Evolutionary conservation across 176 grass and related monocot genomes (phyloP).

Genomic region (Alopecurus myosuroides): DNA sequence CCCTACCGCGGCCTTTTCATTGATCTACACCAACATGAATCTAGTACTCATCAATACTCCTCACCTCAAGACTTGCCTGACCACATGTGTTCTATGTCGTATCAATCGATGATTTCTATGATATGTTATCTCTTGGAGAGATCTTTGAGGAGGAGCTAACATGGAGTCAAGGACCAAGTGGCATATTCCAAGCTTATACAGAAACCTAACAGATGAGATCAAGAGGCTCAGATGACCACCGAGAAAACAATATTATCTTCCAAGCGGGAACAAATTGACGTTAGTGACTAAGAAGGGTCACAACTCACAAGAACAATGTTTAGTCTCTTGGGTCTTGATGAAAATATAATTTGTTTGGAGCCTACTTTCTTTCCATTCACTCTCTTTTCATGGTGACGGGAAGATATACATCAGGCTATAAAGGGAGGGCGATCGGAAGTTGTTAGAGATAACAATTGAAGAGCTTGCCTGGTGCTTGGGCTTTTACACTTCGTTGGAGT

Average conservation of each 20-base stretch:
- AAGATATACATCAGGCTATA: not conserved
- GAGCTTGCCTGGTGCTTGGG: not conserved
- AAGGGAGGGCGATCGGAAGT: not conserved
- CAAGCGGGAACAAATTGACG: not conserved
- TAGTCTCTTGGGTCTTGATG: not conserved
- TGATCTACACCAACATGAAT: too few relatives aligned
- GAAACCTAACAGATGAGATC: conserved; percentile 36
- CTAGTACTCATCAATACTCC: too few relatives aligned
- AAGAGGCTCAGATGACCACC: conserved; percentile 21
- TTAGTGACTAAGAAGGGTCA: conserved; percentile 26
- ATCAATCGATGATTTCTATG: too few relatives aligned
- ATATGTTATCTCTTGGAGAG: conserved; percentile 5
- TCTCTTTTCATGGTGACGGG: not conserved
- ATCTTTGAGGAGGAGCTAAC: not conserved
- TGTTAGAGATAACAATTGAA: not conserved
- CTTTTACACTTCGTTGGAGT: not conserved
- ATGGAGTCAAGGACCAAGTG: conserved; percentile 13
- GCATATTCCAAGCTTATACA: conserved; percentile 39
- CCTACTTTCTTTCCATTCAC: not conserved
- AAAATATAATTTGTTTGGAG: conserved; percentile 29
- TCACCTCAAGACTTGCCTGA: too few relatives aligned
- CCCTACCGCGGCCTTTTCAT: too few relatives aligned
- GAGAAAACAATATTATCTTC: conserved; percentile 36
- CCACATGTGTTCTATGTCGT: too few relatives aligned
- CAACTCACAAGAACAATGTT: not conserved